Evolutionary conservation across 2,329 filamentous ascomycete species (phyloP), one percentile per base, ranked within the genome.

Genomic region (Pseudogymnoascus sp.): DNA sequence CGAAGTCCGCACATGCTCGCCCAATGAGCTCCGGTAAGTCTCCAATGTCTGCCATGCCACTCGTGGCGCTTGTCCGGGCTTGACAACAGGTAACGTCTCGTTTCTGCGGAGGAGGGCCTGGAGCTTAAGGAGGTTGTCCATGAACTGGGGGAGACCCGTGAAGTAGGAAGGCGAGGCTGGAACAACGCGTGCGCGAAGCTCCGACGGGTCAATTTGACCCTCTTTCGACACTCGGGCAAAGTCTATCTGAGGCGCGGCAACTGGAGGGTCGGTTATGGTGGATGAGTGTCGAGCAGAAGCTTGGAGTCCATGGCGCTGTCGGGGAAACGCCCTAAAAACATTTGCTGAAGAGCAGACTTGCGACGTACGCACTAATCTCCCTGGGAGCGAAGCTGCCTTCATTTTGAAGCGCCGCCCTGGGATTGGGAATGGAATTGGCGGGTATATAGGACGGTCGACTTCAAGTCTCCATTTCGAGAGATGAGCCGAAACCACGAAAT

Each of bases 141-240:
- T 94, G 80, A 96, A 97, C 61, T 83, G 81, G 1, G 92, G 89
- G 65, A 88, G 88, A 60, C 88, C 88, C 60, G 91, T 92, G 79
- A 97, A 99, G 78, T 99, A 99, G n/a, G 93, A 94, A 2, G 91
- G 87, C 36, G 92, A 96, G 27, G 83, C 82, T 17, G 94, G 94
- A 36, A 97, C 79, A 21, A 95, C 80, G 67, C 94, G 90, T 61
- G 90, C 86, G 33, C 66, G 65, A 66, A 84, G 81, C 27, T 70
- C 66, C 29, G 76, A 66, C 44, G 69, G 25, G 68, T 72, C 55
- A 67, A 65, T 51, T 21, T 63, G 64, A 70, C 69, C 35, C 8
- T 65, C 67, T 62, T 15, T 63, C 59, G 62, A 74, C 71, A 63
- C 35, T 33, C 68, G 66, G 9, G 64, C 63, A 63, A 80, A 78